Evolutionary conservation across 108 stramenopile genomes (phyloP), one percentile per base, ranked within the genome.

Genomic region (Pseudonitzschia pungens): DNA sequence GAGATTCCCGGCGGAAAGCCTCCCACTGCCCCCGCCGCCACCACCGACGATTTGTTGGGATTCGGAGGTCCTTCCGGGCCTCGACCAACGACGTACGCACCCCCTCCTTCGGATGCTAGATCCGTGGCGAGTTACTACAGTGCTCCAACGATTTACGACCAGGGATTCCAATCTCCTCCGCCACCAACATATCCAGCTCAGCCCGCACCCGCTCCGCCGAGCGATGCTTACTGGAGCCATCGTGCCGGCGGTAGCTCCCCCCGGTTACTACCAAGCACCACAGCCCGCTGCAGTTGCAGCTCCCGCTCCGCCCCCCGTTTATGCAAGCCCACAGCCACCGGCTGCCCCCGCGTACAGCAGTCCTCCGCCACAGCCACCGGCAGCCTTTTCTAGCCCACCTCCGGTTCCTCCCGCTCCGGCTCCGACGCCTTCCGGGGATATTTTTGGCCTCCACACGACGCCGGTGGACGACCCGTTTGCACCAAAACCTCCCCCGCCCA

Each of bases 401-500:
- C 79, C 69, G 16, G 54, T 65, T 42, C 65, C 66, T 36, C 59
- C 57, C 14, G 77, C 72, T 29, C 70, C 70, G 43, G 68, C 71
- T 33, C 55, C 69, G 64, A 58, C 72, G 27, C 80, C 75, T 21
- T 14, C 18, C 45, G 45, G 7, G 14, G 53, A 58, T 20, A 21
- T 52, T 0, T 26, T n/a, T 55, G 56, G 56, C 22, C 65, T 62
- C 9, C 20, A 64, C 26, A n/a, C 54, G 42, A 28, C 77, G 31
- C 58, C 64, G 0, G 52, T 40, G 1, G 67, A 60, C 15, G 87
- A 87, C 71, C 84, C 83, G 36, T 87, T 87, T 76, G 87, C 83
- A 12, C 87, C 87, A 26, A 84, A 87, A 79, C 73, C 83, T 10
- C 80, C 83, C 18, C 69, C 74, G 14, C 76, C 80, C 22, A 70